Base-by-base conservation (phyloP, 2,329 filamentous ascomycete species). In the Microsporum ferrugineum region DNA sequence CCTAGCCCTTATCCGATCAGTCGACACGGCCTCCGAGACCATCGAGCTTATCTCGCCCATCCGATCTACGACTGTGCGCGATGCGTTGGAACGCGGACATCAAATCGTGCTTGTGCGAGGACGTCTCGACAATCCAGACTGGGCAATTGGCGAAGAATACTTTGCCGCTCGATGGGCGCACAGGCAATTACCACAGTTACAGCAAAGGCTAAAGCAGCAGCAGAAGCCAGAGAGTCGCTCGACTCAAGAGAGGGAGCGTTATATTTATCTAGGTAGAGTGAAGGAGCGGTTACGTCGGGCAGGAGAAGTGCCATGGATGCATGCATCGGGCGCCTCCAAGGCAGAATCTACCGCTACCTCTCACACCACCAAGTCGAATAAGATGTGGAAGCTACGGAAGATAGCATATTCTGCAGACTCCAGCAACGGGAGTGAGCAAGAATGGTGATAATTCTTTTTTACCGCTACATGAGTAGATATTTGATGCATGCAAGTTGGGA, bases 21-120 rank as follows among this genome's bases (percentile, higher is more conserved):
- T 79, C 59, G 68, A 79, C 61, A 65, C 69, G 27, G 63, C 67
- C 12, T 68, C 72, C 2, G 71, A 71, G n/a, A 72, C 73, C 59
- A 66, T 79, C 12, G 77, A 78, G 56, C 70, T 79, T 17, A 70
- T 81, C 12, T 82, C 82, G 0, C 82, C 82, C 0, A 73, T 80
- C 59, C 62, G 72, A 2, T 60, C 65, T 23, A 65, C 67, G 2
- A 64, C 62, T 6, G 65, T 77, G 36, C 67, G 67, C 8, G 63
- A 68, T 5, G 65, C 71, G 2, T 63, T 75, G 3, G 68, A 73
- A 36, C 31, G 41, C 7, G 71, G 73, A 2, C 66, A 71, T 23
- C 69, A 72, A n/a, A 70, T 81, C 2, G 73, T 81, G 2, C 72
- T 82, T 2, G 78, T 81, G 5, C 72, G 78, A 43, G 80, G 80